Conservation (phyloP, 257 asterid genomes). For the Solanum chilense region DNA sequence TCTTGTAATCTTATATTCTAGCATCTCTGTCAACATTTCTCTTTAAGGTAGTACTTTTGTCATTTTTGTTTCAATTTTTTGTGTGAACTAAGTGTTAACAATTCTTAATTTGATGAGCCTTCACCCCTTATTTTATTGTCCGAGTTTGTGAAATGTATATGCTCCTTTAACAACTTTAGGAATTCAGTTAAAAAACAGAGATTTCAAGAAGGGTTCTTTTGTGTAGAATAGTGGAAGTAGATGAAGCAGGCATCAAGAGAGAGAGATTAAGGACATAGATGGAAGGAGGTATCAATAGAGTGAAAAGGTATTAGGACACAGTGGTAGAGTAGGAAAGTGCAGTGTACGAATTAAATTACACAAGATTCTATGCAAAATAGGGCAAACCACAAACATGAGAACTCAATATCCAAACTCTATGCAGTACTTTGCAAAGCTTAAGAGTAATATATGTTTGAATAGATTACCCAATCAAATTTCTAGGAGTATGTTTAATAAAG, state of each 20-base stretch:
- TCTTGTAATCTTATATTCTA: not conserved
- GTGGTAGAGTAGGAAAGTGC: not conserved
- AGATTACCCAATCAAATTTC: not conserved
- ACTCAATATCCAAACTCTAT: not conserved
- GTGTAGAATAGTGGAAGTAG: not conserved
- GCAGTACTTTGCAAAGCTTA: not conserved
- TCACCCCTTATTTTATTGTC: not conserved
- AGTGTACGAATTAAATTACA: not conserved
- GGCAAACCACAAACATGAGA: not conserved
- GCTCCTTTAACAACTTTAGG: not conserved
- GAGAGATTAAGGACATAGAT: not conserved
- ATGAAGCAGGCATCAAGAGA: not conserved
- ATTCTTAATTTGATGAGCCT: not conserved
- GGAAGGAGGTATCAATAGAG: not conserved
- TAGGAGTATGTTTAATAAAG: not conserved
- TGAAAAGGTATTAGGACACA: not conserved
- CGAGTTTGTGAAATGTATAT: not conserved
- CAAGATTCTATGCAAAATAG: not conserved
- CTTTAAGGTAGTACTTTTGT: not conserved
- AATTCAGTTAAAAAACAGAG: not conserved
- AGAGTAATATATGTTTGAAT: not conserved
- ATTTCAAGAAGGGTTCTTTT: not conserved
- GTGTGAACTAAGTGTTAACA: not conserved
- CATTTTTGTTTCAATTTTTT: not conserved
- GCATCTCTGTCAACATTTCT: not conserved